phyloP scores from a whole-genome alignment of 1,284 basidiomycete genomes.

The Microbotryum scabiosae region DNA sequence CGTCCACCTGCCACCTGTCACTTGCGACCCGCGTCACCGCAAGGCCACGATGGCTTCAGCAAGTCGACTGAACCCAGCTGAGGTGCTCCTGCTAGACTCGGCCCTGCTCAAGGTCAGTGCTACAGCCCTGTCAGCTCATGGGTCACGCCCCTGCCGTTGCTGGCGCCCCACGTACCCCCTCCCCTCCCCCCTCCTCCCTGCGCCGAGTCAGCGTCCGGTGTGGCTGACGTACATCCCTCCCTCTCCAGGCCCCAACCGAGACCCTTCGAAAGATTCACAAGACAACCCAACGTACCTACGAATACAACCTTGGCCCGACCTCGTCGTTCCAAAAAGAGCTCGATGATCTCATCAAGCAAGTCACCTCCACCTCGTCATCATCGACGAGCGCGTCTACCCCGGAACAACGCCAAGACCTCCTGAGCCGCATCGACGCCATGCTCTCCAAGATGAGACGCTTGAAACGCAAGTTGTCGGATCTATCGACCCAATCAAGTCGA shows the following conservation, averaged over 20 bases:
- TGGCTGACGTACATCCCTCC: background rate
- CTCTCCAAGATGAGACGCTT: slow-evolving; percentile 62
- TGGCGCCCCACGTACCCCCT: background rate
- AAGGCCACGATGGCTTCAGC: no score
- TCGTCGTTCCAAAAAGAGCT: slow-evolving; percentile 19
- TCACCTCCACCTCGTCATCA: no score
- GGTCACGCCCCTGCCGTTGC: background rate
- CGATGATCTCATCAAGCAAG: slow-evolving; percentile 51
- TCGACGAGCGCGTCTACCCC: slow-evolving; percentile 43
- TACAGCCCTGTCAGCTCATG: slow-evolving; percentile 10
- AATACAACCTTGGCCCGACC: slow-evolving; percentile 60
- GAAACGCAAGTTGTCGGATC: slow-evolving; percentile 61
- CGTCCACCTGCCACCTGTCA: no score
- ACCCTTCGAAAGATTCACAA: slow-evolving; percentile 75
- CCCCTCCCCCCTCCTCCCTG: background rate
- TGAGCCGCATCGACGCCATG: slow-evolving; percentile 62
- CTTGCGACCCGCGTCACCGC: no score
- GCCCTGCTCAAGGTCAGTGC: slow-evolving; percentile 63
- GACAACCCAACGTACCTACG: slow-evolving; percentile 65
- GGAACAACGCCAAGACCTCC: slow-evolving; percentile 47
- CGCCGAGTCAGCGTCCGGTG: background rate
- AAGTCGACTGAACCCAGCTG: slow-evolving; percentile 46
- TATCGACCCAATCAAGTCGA: slow-evolving; percentile 9
- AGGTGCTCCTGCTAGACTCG: slow-evolving; percentile 76
- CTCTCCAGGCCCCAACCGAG: slow-evolving; percentile 66